These are phyloP conservation scores for Curvularia lunata DNA, from an alignment of 2,329 filamentous ascomycete genomes.

Conservation along the genomic window DNA sequence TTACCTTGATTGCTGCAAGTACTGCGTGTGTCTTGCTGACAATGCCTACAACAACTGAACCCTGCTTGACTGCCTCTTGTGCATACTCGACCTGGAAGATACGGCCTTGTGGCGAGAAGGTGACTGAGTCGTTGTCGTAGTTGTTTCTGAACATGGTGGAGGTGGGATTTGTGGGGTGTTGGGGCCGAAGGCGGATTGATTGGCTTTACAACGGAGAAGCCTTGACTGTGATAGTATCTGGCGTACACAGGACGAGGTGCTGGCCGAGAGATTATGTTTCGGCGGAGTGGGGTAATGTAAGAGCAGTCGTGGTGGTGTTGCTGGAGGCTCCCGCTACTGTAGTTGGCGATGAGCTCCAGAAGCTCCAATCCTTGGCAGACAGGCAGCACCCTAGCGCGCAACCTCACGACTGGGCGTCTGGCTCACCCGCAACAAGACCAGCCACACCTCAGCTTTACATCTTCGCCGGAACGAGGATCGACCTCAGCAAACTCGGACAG, in stretches of 20 bases:
- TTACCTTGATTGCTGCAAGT: conserved; percentile 93
- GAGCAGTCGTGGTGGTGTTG: conserved; percentile 24
- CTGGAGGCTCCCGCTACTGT: conserved; percentile 32
- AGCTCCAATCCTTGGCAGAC: conserved; percentile 17
- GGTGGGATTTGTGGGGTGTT: conserved; percentile 24
- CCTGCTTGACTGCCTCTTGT: conserved; percentile 97
- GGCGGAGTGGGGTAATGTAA: conserved; percentile 11
- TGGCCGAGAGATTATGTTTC: not conserved
- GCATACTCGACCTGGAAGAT: conserved; percentile 99
- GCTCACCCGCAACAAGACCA: conserved; percentile 6
- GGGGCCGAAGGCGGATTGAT: conserved; percentile 4
- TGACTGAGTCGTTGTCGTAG: conserved; percentile 99
- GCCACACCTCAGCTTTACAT: conserved; percentile 9
- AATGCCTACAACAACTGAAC: conserved; percentile 95
- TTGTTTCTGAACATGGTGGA: conserved; percentile 97
- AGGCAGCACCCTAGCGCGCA: conserved; percentile 9
- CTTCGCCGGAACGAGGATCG: conserved; percentile 16
- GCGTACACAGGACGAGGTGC: not conserved
- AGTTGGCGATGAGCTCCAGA: conserved; percentile 33
- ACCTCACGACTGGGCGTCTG: conserved; percentile 9
- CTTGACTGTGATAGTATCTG: not conserved
- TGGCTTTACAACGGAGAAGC: conserved; percentile 3
- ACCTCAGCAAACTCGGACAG: not conserved
- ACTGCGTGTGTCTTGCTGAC: conserved; percentile 98
- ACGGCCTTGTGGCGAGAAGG: conserved; percentile 98